phyloP scores from a whole-genome alignment of 2,329 filamentous ascomycete species.

The Whalleya microplaca region DNA sequence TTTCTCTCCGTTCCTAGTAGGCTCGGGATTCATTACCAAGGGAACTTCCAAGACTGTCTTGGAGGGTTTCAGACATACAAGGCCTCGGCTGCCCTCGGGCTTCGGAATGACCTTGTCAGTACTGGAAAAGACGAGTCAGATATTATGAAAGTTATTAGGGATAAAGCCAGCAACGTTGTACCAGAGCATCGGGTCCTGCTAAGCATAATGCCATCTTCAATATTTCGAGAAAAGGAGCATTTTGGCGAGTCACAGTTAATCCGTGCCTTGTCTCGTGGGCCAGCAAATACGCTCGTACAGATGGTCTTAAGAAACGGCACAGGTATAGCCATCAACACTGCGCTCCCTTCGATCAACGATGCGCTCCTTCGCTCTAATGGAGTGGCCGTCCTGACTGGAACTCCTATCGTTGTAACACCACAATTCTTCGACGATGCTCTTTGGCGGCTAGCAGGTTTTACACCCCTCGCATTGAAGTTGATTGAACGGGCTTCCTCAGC shows the following conservation, averaged over 20 bases:
- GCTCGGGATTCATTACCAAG: conserved; percentile 87
- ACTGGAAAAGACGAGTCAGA: conserved; percentile 89
- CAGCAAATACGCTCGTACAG: conserved; percentile 69
- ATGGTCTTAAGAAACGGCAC: conserved; percentile 75
- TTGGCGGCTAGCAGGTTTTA: conserved; percentile 92
- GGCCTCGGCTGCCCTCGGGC: conserved; percentile 85
- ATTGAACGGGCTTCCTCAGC: conserved; percentile 75
- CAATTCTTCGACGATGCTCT: conserved; percentile 88
- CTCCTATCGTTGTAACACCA: conserved; percentile 79
- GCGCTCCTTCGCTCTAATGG: conserved; percentile 82
- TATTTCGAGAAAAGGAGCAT: conserved; percentile 79
- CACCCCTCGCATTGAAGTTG: conserved; percentile 81
- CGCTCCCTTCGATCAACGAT: conserved; percentile 85
- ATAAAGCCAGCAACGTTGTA: conserved; percentile 80
- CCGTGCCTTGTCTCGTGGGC: conserved; percentile 73
- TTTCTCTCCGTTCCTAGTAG: conserved; percentile 88
- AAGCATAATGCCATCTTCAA: conserved; percentile 78
- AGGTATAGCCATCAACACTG: conserved; percentile 84
- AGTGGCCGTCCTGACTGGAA: conserved; percentile 79
- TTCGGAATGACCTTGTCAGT: conserved; percentile 89
- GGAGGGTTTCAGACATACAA: conserved; percentile 96
- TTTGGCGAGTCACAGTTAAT: conserved; percentile 79
- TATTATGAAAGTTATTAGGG: conserved; percentile 84
- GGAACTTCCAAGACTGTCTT: conserved; percentile 95
- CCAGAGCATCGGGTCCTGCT: conserved; percentile 82